These are phyloP conservation scores for Herpetomonas muscarum DNA, from an alignment of 208 protist genomes.

Conservation along the genomic window DNA sequence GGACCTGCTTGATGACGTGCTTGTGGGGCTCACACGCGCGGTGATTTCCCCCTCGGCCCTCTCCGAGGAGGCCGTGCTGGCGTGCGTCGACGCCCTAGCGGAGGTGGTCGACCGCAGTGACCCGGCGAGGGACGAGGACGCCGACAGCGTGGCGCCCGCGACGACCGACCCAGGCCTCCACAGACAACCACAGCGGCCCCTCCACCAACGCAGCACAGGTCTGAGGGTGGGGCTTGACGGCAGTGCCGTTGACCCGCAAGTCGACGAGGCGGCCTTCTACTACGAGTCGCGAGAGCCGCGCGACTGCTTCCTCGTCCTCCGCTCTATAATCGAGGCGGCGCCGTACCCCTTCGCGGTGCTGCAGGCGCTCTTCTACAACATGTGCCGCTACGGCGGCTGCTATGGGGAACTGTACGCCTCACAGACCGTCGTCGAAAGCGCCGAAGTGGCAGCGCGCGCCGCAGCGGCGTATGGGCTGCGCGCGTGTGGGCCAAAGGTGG, in stretches of 20 bases:
- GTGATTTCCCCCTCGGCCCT: conserved; percentile 25
- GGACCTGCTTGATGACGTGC: conserved; percentile 35
- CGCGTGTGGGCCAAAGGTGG: conserved; percentile 46
- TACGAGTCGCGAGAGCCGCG: conserved; percentile 30
- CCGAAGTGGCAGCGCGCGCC: conserved; percentile 20
- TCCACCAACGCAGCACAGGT: no score
- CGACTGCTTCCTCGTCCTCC: conserved; percentile 46
- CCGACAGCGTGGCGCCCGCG: neutral
- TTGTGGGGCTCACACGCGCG: conserved; percentile 25
- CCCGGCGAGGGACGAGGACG: neutral
- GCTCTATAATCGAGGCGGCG: conserved; percentile 35
- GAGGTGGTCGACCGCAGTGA: conserved; percentile 17
- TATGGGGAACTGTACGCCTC: conserved; percentile 61
- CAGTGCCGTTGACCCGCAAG: neutral
- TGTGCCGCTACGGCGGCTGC: conserved; percentile 56
- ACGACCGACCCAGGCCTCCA: no score
- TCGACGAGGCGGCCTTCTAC: conserved; percentile 37
- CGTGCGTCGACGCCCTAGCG: conserved; percentile 48
- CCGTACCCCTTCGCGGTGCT: conserved; percentile 41
- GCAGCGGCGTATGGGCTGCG: conserved; percentile 63
- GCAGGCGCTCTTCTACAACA: conserved; percentile 46
- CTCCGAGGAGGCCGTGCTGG: conserved; percentile 48
- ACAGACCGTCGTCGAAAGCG: conserved; percentile 41
- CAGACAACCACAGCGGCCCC: no score
- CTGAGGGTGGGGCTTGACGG: neutral